These are phyloP conservation scores for Dysphania ambrosioides DNA, from an alignment of 148 eudicot species.

Conservation along the genomic window DNA sequence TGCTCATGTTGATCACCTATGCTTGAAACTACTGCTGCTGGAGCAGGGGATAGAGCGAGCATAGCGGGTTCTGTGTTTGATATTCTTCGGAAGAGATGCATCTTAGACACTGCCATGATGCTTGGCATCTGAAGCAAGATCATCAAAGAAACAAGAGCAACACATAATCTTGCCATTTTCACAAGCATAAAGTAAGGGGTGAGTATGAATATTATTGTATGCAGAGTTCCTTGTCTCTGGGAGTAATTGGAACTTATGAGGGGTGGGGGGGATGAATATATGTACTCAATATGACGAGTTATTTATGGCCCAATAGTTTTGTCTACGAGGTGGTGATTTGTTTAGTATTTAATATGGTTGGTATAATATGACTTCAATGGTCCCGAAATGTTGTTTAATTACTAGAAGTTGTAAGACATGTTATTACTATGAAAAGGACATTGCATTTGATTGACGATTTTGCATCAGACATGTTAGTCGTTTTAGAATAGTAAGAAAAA, in stretches of 20 bases:
- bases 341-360: background rate
- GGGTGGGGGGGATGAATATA: background rate
- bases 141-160: conserved; percentile 3
- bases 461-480: background rate
- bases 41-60: conserved; percentile 17
- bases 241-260: background rate
- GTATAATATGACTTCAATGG: background rate
- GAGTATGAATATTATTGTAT: background rate
- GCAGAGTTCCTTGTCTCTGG: conserved; percentile 3
- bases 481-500: too few species aligned
- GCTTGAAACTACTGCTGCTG: background rate
- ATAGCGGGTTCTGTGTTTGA: background rate
- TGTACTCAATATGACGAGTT: background rate
- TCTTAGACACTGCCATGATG: conserved; percentile 12
- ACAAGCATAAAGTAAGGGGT: background rate
- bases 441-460: background rate
- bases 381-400: background rate
- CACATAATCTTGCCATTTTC: conserved; percentile 16
- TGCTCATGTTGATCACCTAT: background rate
- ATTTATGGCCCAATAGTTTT: conserved; percentile 16
- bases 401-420: background rate
- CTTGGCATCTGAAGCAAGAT: conserved; percentile 20
- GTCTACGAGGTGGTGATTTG: conserved; percentile 6
- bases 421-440: background rate
- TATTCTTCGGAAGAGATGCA: background rate